Percentiles rank a stretch among this genome's conserved stretches.
phyloP scores from a whole-genome alignment of 1,284 basidiomycete genomes.

The Cryptococcus jaspeensis region DNA sequence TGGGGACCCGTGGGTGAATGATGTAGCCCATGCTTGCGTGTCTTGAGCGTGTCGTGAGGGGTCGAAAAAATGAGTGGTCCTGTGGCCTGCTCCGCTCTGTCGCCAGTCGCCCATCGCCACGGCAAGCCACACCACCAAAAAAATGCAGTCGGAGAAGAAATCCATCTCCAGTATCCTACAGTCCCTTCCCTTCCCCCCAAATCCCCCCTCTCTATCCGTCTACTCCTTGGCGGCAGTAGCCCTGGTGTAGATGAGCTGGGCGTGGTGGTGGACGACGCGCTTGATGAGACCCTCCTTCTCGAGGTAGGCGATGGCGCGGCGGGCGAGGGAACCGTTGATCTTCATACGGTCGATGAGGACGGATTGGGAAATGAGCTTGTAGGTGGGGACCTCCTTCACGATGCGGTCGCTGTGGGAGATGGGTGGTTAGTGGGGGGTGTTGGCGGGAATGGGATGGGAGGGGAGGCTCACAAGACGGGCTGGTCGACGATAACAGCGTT shows the following conservation, averaged over 20 bases:
- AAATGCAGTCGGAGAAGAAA: constrained; percentile 1
- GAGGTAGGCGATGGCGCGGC: constrained; percentile 88
- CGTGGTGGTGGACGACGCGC: constrained; percentile 92
- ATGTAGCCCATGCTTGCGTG: background rate
- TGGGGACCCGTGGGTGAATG: constrained; percentile 27
- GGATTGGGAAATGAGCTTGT: constrained; percentile 97
- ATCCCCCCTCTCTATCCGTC: constrained; percentile 10
- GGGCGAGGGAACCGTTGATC: constrained; percentile 92
- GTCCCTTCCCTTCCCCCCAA: background rate
- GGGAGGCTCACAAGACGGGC: constrained; percentile 51
- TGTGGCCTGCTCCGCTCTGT: no score
- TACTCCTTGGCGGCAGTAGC: constrained; percentile 50
- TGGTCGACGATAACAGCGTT: constrained; percentile 88
- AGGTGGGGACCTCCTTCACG: constrained; percentile 98
- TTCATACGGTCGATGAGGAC: constrained; percentile 90
- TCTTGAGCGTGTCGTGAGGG: no score
- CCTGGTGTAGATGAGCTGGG: constrained; percentile 74
- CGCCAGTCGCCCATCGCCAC: background rate
- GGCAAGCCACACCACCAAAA: background rate
- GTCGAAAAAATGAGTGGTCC: background rate
- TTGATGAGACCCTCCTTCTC: constrained; percentile 96
- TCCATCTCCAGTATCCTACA: constrained; percentile 25
- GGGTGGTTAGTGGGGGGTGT: background rate
- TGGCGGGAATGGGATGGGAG: background rate
- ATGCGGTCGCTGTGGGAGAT: constrained; percentile 74